phyloP scores from a whole-genome alignment of 441 rosid genomes.

The Breynia disticha region DNA sequence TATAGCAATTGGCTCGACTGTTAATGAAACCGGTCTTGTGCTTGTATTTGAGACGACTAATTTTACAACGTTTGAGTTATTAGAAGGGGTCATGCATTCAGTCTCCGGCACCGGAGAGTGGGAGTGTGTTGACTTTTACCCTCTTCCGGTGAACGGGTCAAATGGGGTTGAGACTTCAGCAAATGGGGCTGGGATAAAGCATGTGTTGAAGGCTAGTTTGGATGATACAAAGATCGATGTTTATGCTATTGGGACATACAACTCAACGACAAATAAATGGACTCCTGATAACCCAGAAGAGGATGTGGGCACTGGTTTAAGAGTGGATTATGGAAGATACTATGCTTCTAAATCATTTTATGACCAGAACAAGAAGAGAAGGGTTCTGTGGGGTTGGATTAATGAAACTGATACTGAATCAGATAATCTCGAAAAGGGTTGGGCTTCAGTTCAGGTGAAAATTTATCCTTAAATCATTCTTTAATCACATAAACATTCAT shows the following conservation, averaged over 20 bases:
- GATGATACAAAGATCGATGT: conserved; percentile 54
- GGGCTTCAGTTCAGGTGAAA: conserved; percentile 80
- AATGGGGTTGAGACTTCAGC: conserved; percentile 54
- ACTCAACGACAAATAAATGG: conserved; percentile 42
- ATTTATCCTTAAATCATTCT: too few species aligned
- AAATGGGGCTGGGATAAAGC: conserved; percentile 45
- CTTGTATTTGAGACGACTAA: conserved; percentile 58
- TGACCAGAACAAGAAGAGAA: conserved; percentile 45
- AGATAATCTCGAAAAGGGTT: conserved; percentile 59
- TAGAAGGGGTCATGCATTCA: conserved; percentile 43
- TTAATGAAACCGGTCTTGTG: conserved; percentile 55
- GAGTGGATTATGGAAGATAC: conserved; percentile 58
- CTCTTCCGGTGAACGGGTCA: conserved; percentile 42
- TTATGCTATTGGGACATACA: conserved; percentile 63
- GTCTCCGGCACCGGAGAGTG: conserved; percentile 89
- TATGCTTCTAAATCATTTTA: conserved; percentile 79
- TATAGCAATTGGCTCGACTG: conserved; percentile 64
- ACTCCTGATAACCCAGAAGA: conserved; percentile 53
- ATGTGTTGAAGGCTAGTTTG: conserved; percentile 71
- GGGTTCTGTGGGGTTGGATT: conserved; percentile 74
- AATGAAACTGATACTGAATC: conserved; percentile 64
- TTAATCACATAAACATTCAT: too few species aligned
- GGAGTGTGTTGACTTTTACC: conserved; percentile 91
- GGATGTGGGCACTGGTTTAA: conserved; percentile 67
- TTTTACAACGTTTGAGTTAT: conserved; percentile 37